These are phyloP conservation scores for Eucalyptus polyanthemos DNA, from an alignment of 345 rosid genomes.

Conservation along the genomic window DNA sequence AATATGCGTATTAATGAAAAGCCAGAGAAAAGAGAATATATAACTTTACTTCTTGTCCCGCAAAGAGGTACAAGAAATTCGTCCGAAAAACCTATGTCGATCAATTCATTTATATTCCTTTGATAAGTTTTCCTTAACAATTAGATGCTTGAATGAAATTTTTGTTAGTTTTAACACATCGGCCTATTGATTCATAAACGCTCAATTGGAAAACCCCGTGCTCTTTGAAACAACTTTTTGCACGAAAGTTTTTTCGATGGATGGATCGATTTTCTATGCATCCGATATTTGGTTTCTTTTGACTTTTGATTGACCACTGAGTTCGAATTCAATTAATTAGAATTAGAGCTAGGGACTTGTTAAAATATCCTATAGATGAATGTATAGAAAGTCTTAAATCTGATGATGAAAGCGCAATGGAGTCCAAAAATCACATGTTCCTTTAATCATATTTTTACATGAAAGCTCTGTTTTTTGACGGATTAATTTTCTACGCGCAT, in stretches of 20 bases:
- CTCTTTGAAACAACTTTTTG: neutral
- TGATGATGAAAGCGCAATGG: no score
- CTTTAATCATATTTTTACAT: neutral
- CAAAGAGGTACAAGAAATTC: neutral
- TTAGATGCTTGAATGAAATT: neutral
- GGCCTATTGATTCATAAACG: neutral
- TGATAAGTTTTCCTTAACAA: neutral
- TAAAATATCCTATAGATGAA: neutral
- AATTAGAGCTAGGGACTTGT: neutral
- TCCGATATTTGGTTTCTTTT: neutral
- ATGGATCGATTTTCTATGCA: neutral
- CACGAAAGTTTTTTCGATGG: neutral
- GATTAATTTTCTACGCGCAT: rapidly evolving
- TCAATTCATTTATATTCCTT: neutral
- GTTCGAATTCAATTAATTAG: neutral
- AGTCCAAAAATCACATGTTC: neutral
- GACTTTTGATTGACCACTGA: neutral
- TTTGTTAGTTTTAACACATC: neutral
- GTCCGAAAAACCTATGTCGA: neutral
- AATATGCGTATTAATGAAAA: neutral
- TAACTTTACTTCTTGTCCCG: neutral
- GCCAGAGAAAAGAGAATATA: neutral
- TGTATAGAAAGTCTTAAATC: no score
- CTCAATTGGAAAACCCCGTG: neutral
- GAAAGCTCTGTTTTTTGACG: neutral